Evolutionary conservation across 208 protist species (phyloP), one percentile per base, ranked within the genome.

Genomic region (Herpetomonas samuelpessoai): DNA sequence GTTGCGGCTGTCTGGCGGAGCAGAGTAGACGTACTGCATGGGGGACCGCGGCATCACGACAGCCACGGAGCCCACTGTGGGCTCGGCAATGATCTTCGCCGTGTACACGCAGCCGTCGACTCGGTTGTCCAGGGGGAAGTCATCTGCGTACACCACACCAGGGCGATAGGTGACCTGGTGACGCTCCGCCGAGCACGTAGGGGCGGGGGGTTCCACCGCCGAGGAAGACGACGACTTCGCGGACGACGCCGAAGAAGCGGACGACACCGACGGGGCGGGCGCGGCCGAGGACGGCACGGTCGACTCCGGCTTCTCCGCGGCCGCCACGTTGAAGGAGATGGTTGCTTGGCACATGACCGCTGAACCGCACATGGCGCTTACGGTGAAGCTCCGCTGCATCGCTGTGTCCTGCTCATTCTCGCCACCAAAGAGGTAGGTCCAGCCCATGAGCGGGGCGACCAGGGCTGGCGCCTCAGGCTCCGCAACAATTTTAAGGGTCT

Each of bases 21-120:
- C 63, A 41, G 59, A 39, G 71, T 79, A 86, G 22, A 79, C 57
- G 65, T 86, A 86, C 50, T 35, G 16, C 18, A 76, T 28, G n/a
- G 73, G 68, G 62, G 68, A 53, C 0, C 44, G 19, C 2, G 64
- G 50, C 46, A 56, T 31, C 35, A 54, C 30, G 14, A 71, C n/a
- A 38, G 59, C 58, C 1, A 56, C 55, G 10, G 54, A 51, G 62
- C 79, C 79, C 0, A 78, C 59, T 12, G 71, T 27, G 9, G 55
- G 73, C 57, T 61, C 30, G 16, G 63, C 48, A 19, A 25, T 67
- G 28, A 74, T 62, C 9, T 46, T 47, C 24, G 58, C 45, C 26
- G 31, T 55, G 60, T 65, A 65, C 19, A n/a, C 21, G 41, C 58
- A 64, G 16, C 47, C 28, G 47, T 24, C 48, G 48, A 55, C 58